Percentiles rank a stretch among this genome's conserved stretches.
phyloP scores from a whole-genome alignment of 805 yeast species.

The Yamadazyma sp. region DNA sequence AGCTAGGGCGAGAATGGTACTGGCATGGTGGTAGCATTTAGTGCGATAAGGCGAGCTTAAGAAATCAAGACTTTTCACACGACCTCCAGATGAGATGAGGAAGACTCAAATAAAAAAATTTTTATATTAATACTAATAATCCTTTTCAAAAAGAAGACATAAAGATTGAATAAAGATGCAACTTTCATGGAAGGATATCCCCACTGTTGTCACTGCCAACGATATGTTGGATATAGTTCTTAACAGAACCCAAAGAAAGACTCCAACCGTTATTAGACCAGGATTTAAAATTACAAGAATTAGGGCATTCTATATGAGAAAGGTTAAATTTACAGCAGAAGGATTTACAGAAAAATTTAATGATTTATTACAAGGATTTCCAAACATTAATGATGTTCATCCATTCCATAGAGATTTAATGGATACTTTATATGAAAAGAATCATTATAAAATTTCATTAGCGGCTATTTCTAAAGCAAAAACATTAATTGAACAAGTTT shows the following conservation, averaged over 20 bases:
- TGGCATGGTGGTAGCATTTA: no score
- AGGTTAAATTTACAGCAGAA: constrained; percentile 93
- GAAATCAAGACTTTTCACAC: no score
- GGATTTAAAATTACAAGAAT: constrained; percentile 96
- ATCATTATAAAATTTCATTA: constrained; percentile 94
- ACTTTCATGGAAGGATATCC: constrained; percentile 97
- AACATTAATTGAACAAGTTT: constrained; percentile 89
- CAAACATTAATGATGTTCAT: constrained; percentile 94
- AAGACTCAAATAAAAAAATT: constrained; percentile 6
- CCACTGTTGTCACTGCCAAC: constrained; percentile 87
- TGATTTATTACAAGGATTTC: constrained; percentile 84
- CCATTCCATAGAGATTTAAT: constrained; percentile 98
- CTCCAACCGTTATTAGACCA: constrained; percentile 97
- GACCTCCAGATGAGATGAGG: constrained; percentile 12
- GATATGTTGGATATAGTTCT: constrained; percentile 95
- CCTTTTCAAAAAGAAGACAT: neutral
- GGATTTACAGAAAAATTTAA: constrained; percentile 92
- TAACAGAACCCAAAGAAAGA: constrained; percentile 96
- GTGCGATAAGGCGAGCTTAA: no score
- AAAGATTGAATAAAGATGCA: constrained; percentile 56
- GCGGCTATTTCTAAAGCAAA: constrained; percentile 95
- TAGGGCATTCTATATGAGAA: constrained; percentile 96
- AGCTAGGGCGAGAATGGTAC: no score
- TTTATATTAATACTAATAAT: constrained; percentile 2
- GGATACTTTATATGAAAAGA: constrained; percentile 97